Evolutionary conservation across 805 yeast genomes (phyloP).

Genomic region (Kregervanrija fluxuum): DNA sequence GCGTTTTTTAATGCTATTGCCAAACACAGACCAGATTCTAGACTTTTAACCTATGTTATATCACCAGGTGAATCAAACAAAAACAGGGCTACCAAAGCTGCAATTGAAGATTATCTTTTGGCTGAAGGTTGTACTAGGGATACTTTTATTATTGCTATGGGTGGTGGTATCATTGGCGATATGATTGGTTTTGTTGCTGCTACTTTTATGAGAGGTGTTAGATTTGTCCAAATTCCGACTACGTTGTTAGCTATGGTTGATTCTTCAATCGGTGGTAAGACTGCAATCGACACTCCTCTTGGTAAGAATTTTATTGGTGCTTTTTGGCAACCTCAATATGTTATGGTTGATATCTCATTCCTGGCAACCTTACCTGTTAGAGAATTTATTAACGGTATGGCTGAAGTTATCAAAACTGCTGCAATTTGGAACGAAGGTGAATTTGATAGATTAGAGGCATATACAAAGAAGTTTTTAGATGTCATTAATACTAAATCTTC

Average conservation of each 20-base stretch:
- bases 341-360: slow-evolving; percentile 83
- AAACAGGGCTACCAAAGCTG: slow-evolving; percentile 82
- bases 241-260: slow-evolving; percentile 95
- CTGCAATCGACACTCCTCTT: slow-evolving; percentile 93
- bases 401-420: slow-evolving; percentile 96
- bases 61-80: slow-evolving; percentile 93
- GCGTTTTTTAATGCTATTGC: slow-evolving; percentile 35
- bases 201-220: slow-evolving; percentile 96
- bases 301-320: slow-evolving; percentile 97
- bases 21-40: slow-evolving; percentile 40
- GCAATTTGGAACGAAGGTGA: slow-evolving; percentile 95
- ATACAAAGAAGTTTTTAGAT: slow-evolving; percentile 61
- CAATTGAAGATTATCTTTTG: slow-evolving; percentile 84
- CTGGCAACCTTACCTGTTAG: slow-evolving; percentile 83
- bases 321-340: slow-evolving; percentile 91
- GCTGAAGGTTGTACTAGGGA: slow-evolving; percentile 89
- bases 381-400: slow-evolving; percentile 97
- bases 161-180: slow-evolving; percentile 98
- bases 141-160: slow-evolving; percentile 87
- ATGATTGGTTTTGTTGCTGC: slow-evolving; percentile 99
- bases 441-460: slow-evolving; percentile 73
- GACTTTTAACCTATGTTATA: slow-evolving; percentile 68
- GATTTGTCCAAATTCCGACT: slow-evolving; percentile 91
- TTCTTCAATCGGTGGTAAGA: slow-evolving; percentile 96
- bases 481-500: slow-evolving; percentile 45